Evolutionary conservation across 805 yeast species (phyloP).

Genomic region (Martiniozyma abietophila): DNA sequence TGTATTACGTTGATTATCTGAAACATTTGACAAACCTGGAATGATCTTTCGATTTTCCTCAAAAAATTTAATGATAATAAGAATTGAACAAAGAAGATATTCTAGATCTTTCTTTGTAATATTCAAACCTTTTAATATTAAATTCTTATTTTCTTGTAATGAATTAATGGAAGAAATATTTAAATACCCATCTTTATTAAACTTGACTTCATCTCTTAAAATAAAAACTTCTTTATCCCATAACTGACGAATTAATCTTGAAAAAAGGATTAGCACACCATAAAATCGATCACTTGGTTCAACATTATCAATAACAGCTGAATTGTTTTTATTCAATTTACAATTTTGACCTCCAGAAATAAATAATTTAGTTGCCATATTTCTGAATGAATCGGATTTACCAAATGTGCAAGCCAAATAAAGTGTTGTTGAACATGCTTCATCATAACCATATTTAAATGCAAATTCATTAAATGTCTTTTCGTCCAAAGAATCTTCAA

Average conservation of each 20-base stretch:
- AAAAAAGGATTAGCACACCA: conserved; percentile 70
- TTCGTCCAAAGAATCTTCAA: conserved; percentile 57
- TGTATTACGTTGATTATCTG: conserved; percentile 42
- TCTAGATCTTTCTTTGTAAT: conserved; percentile 47
- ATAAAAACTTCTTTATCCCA: conserved; percentile 71
- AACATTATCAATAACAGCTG: conserved; percentile 59
- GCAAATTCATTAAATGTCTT: conserved; percentile 59
- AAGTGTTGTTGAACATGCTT: conserved; percentile 82
- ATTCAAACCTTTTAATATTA: conserved; percentile 36
- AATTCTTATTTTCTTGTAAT: conserved; percentile 25
- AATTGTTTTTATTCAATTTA: conserved; percentile 27
- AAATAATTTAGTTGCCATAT: conserved; percentile 41
- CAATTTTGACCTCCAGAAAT: conserved; percentile 48
- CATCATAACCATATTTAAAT: conserved; percentile 75
- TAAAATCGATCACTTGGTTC: conserved; percentile 85
- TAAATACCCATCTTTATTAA: conserved; percentile 28
- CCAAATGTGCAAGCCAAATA: conserved; percentile 73
- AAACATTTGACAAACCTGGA: conserved; percentile 48
- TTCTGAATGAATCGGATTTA: conserved; percentile 40
- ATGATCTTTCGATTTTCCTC: conserved; percentile 52
- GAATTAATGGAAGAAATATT: conserved; percentile 33
- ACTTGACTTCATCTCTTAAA: conserved; percentile 25
- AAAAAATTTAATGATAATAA: conserved; percentile 62
- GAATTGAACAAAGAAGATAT: conserved; percentile 59
- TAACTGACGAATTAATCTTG: conserved; percentile 67